These are phyloP conservation scores for Russula dissimulans DNA, from an alignment of 768 basidiomycete species.

Conservation along the genomic window DNA sequence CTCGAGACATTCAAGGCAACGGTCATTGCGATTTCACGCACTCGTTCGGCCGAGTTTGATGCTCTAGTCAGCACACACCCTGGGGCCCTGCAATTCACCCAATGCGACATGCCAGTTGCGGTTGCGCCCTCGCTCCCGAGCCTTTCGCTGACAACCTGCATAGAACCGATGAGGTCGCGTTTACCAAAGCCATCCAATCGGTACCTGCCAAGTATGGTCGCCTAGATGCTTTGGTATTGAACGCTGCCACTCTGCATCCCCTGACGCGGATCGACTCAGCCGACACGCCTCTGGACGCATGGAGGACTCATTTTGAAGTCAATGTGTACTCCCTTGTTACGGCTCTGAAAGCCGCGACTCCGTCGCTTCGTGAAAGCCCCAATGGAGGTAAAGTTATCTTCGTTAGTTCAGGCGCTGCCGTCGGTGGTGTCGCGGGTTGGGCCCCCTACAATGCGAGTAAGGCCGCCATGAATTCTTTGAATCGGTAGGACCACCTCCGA, in stretches of 20 bases:
- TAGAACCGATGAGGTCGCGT: slow-evolving; percentile 51
- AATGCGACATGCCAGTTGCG: slow-evolving; percentile 71
- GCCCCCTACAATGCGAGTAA: slow-evolving; percentile 77
- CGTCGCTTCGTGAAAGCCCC: slow-evolving; percentile 53
- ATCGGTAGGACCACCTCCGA: slow-evolving; percentile 25
- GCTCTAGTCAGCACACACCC: slow-evolving; percentile 36
- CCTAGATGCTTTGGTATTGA: slow-evolving; percentile 74
- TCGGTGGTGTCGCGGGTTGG: slow-evolving; percentile 60
- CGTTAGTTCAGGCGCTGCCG: slow-evolving; percentile 79
- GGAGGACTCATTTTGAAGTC: slow-evolving; percentile 71
- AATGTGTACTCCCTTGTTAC: slow-evolving; percentile 83
- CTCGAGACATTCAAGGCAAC: slow-evolving; percentile 51
- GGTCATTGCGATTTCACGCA: slow-evolving; percentile 72
- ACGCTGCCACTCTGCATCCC: slow-evolving; percentile 74
- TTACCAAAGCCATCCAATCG: slow-evolving; percentile 46
- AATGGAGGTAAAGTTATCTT: slow-evolving; percentile 63
- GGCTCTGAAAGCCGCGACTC: slow-evolving; percentile 56
- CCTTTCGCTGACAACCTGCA: neutral
- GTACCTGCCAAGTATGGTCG: slow-evolving; percentile 47
- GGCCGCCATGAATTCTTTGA: slow-evolving; percentile 79
- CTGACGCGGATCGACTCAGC: slow-evolving; percentile 48
- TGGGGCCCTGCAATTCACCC: slow-evolving; percentile 39
- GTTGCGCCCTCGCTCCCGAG: neutral
- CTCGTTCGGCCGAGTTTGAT: slow-evolving; percentile 53
- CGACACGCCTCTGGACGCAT: slow-evolving; percentile 42